Base-by-base conservation (phyloP, 108 stramenopile species). In the Pseudonitzschia multiseries region DNA sequence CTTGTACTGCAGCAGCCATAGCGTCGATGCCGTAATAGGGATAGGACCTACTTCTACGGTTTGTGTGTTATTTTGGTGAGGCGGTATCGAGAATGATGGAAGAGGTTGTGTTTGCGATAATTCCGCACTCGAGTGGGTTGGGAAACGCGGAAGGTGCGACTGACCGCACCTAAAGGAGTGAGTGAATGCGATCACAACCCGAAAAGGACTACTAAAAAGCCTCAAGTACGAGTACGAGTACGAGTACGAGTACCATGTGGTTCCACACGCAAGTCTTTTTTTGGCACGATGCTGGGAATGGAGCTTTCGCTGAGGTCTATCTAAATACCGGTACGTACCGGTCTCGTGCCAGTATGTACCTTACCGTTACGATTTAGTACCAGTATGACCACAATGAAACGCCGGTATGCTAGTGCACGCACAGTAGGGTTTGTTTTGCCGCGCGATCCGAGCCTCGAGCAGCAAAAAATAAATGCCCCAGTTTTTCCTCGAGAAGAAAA, bases 1-100 rank as follows among this genome's bases (percentile, higher is more conserved):
- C 61, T 29, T 62, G 61, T 14, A 31, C 33, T 14, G 31, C 20
- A n/a, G 32, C 33, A 31, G 61, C 61, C 61, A 62, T 62, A 28
- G 61, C 32, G 13, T 62, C 46, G 46, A 18, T 48, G 18, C 46
- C 46, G 46, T 48, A 36, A n/a, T n/a, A n/a, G n/a, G n/a, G n/a
- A n/a, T n/a, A n/a, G n/a, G 2, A 36, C 36, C 36, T 36, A 6
- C 2, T 36, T 36, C 36, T 36, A 36, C 36, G 6, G 4, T 36
- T 36, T 36, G 36, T 36, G 2, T 48, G 1, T 48, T 3, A 48
- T 48, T 14, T 48, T 18, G 8, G 6, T 42, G 10, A 8, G 17
- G 18, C 46, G 18, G 12, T 48, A 10, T 48, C 18, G 18, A 48
- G 46, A 14, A 48, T 10, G 18, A 48, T 48, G 4, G 46, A 14